Conservation (phyloP, 441 rosid genomes). For the Omphalea diandra region DNA sequence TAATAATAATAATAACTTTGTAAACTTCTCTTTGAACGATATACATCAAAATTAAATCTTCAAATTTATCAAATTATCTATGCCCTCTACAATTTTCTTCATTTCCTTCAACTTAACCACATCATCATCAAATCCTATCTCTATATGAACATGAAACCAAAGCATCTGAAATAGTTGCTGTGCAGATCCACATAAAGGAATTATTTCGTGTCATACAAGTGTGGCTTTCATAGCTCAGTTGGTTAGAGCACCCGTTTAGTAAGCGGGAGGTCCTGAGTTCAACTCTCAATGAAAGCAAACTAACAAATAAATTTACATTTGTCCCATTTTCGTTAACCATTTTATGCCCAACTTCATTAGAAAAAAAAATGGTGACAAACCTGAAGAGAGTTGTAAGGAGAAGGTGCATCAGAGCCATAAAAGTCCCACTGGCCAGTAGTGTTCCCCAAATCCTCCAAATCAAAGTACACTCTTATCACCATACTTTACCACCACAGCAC, state of each 20-base stretch:
- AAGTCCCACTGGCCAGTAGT: slow-evolving; percentile 97
- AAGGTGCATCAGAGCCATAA: slow-evolving; percentile 98
- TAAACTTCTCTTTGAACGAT: not conserved
- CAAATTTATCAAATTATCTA: not conserved
- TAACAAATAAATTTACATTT: too few relatives aligned
- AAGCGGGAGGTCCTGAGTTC: slow-evolving; percentile 99
- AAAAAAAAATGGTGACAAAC: slow-evolving; percentile 37
- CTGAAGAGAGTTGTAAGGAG: slow-evolving; percentile 95
- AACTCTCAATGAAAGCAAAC: slow-evolving; percentile 80
- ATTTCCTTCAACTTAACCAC: not conserved
- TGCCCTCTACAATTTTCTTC: not conserved
- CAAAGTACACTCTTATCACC: slow-evolving; percentile 96
- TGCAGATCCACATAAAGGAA: not conserved
- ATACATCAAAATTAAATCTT: not conserved
- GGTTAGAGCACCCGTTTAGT: slow-evolving; percentile 99
- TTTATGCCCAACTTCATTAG: too few relatives aligned
- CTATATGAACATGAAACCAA: not conserved
- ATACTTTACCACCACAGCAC: slow-evolving; percentile 83
- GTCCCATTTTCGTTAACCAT: too few relatives aligned
- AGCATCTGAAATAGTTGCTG: not conserved
- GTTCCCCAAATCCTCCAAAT: slow-evolving; percentile 93
- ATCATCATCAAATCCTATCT: not conserved
- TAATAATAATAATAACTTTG: too few relatives aligned
- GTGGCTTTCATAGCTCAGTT: slow-evolving; percentile 98
- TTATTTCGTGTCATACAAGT: too few relatives aligned